Conservation (phyloP, 2,329 filamentous ascomycete species). For the Paecilomyces niveus region DNA sequence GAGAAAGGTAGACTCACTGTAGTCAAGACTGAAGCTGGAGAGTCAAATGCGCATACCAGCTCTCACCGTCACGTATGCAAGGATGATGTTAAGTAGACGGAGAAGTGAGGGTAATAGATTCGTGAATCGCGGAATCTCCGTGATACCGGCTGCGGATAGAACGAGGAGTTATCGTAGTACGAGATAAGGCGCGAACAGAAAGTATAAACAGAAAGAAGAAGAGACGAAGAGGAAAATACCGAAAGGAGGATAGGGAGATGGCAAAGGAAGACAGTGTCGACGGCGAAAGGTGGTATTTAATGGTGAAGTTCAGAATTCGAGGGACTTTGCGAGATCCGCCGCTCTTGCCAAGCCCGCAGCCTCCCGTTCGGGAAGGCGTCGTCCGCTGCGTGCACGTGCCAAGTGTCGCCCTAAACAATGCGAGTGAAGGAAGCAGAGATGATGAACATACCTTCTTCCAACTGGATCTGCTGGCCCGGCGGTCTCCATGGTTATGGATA, state of each 20-base stretch:
- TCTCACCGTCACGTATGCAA: constrained; percentile 7
- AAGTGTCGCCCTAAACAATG: not conserved
- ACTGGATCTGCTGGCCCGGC: too few relatives aligned
- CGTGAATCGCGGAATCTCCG: constrained; percentile 2
- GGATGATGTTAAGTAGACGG: not conserved
- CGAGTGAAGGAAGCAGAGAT: too few relatives aligned
- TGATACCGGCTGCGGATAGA: not conserved
- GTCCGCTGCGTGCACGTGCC: not conserved
- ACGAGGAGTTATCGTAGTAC: not conserved
- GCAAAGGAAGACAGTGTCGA: not conserved
- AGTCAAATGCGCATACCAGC: not conserved
- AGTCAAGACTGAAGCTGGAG: not conserved
- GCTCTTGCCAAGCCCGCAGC: constrained; percentile 13
- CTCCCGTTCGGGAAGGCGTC: constrained; percentile 8
- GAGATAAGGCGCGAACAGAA: not conserved
- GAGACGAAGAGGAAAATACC: not conserved
- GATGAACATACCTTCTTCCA: not conserved
- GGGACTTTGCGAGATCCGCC: not conserved
- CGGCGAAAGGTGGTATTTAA: constrained; percentile 2
- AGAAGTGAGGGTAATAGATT: constrained; percentile 1
- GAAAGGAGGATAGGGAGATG: not conserved
- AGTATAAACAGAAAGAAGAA: not conserved
- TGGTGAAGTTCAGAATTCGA: not conserved
- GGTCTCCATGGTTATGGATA: too few relatives aligned
- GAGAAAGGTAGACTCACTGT: not conserved